Evolutionary conservation across 1,284 basidiomycete genomes (phyloP).

Genomic region (Cystobasidium pallidum): DNA sequence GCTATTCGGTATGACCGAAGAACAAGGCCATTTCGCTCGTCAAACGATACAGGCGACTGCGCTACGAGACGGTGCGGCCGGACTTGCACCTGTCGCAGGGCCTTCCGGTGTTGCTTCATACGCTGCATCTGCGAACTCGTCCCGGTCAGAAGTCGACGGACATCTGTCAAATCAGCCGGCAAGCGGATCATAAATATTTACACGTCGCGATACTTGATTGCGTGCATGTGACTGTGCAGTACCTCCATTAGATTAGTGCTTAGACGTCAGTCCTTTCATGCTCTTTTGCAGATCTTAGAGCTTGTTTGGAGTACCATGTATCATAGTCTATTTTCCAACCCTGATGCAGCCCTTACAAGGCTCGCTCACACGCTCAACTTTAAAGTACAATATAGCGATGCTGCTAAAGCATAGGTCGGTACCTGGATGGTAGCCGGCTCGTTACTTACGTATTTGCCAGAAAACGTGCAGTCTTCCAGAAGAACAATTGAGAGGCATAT

Average conservation of each 20-base stretch:
- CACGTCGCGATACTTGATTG: neutral
- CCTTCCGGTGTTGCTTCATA: no score
- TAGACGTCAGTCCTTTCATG: neutral
- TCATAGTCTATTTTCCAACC: neutral
- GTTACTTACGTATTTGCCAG: no score
- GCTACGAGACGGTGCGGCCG: neutral
- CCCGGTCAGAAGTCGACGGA: no score
- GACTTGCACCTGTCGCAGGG: neutral
- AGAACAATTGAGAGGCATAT: no score
- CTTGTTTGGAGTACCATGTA: neutral
- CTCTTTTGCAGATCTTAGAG: neutral
- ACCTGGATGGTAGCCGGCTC: no score
- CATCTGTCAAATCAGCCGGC: no score
- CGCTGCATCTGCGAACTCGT: no score
- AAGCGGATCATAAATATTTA: no score
- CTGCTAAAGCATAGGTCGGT: no score
- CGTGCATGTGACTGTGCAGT: neutral
- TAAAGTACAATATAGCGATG: neutral
- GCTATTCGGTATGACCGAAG: conserved; percentile 35
- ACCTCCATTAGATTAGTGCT: neutral
- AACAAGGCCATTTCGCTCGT: conserved; percentile 2
- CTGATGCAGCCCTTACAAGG: neutral
- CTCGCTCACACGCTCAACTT: neutral
- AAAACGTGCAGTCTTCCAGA: no score
- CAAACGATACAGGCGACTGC: neutral